phyloP scores from a whole-genome alignment of 306 rosid species.

The Castanea mollissima region DNA sequence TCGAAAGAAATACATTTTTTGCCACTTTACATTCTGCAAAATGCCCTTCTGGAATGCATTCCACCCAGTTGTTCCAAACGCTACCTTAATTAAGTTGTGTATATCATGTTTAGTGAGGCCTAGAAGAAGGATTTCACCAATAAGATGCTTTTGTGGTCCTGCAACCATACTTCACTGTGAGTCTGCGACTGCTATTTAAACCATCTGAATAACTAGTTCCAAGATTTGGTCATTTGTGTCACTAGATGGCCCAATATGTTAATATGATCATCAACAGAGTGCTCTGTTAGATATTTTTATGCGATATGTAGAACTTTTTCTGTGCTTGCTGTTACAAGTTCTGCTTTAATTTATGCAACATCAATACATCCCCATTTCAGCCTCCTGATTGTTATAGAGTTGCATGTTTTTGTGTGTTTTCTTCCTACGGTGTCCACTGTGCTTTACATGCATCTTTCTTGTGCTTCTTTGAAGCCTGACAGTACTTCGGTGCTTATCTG shows the following conservation, averaged over 20 bases:
- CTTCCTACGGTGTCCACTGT: not conserved
- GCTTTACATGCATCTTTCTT: not conserved
- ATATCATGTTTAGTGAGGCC: not conserved
- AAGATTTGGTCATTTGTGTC: not conserved
- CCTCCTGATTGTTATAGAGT: not conserved
- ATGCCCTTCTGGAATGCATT: too few relatives aligned
- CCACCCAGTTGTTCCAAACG: too few relatives aligned
- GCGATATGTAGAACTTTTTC: not conserved
- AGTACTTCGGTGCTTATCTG: slow-evolving; percentile 5
- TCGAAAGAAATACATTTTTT: too few relatives aligned
- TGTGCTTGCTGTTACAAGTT: not conserved
- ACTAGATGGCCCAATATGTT: not conserved
- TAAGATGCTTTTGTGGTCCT: not conserved
- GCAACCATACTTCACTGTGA: not conserved
- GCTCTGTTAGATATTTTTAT: not conserved
- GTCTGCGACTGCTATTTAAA: not conserved
- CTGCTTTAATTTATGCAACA: not conserved
- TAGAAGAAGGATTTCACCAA: not conserved
- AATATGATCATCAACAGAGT: not conserved
- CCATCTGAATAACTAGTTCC: not conserved
- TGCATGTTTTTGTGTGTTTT: not conserved
- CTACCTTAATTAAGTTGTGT: not conserved
- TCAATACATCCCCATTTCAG: not conserved
- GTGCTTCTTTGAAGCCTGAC: slow-evolving; percentile 5
- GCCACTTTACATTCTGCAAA: too few relatives aligned